Percentiles rank a stretch among this genome's conserved stretches.
Conservation (phyloP, 352 stramenopile species). For the Phytopythium kandeliae region DNA sequence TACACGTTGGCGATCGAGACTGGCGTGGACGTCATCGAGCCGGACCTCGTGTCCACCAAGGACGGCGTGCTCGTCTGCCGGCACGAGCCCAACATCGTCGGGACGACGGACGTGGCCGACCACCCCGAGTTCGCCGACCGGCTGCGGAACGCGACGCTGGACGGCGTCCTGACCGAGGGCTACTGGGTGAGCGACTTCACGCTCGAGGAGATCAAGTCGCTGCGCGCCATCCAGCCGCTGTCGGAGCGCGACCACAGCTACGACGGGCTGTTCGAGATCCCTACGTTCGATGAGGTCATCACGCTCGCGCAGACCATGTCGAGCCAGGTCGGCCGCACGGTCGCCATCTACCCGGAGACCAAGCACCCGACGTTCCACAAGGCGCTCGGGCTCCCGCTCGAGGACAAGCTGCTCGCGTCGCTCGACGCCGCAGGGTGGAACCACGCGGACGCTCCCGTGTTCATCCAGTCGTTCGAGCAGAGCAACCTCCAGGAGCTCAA, state of each 20-base stretch:
- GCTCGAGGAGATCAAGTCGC: conserved; percentile 84
- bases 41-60: conserved; percentile 86
- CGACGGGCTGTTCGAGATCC: conserved; percentile 84
- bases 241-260: conserved; percentile 70
- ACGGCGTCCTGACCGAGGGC: conserved; percentile 46
- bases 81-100: conserved; percentile 87
- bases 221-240: conserved; percentile 77
- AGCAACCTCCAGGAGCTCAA: conserved; percentile 67
- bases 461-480: conserved; percentile 76
- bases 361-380: conserved; percentile 84
- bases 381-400: conserved; percentile 58
- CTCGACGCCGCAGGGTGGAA: conserved; percentile 69
- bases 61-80: conserved; percentile 79
- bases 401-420: conserved; percentile 70
- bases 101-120: conserved; percentile 84
- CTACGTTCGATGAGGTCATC: conserved; percentile 88
- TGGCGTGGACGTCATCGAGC: conserved; percentile 90
- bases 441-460: conserved; percentile 50
- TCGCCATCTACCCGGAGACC: conserved; percentile 86
- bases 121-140: conserved; percentile 68
- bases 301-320: conserved; percentile 67
- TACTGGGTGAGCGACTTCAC: conserved; percentile 93
- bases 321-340: conserved; percentile 41
- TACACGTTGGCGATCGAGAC: conserved; percentile 89
- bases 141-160: conserved; percentile 45